Conservation (phyloP, 192 early-diverging fungal genomes). For the Podochytrium sp. region DNA sequence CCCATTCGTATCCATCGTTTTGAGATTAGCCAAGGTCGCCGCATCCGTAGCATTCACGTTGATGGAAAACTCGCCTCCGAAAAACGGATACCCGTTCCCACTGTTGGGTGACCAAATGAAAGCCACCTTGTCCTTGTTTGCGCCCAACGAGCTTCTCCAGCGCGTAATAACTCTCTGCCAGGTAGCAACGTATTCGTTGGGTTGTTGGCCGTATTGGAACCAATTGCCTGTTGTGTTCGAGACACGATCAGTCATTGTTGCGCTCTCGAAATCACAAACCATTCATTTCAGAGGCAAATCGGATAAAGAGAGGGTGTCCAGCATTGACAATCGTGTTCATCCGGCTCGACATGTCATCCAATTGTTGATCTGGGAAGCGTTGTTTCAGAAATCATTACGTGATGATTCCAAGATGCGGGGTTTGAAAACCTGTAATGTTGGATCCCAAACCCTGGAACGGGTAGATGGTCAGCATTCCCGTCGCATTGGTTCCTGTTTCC, state of each 20-base stretch:
- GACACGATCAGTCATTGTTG: neutral
- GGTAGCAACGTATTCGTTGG: constrained; percentile 20
- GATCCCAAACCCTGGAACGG: constrained; percentile 10
- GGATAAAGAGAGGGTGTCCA: constrained; percentile 27
- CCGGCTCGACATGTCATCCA: constrained; percentile 13
- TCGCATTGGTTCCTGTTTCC: neutral
- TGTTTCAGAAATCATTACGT: neutral
- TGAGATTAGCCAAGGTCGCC: constrained; percentile 14
- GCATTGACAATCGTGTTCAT: constrained; percentile 25
- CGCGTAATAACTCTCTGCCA: constrained; percentile 15
- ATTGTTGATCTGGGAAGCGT: constrained; percentile 13
- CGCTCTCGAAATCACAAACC: neutral
- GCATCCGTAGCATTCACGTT: constrained; percentile 5
- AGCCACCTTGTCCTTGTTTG: constrained; percentile 30
- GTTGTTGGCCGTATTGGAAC: constrained; percentile 39
- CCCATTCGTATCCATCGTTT: constrained; percentile 25
- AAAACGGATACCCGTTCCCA: constrained; percentile 30
- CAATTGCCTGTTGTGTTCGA: constrained; percentile 7
- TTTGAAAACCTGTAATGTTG: neutral
- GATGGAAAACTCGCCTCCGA: neutral
- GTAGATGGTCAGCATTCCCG: constrained; percentile 10
- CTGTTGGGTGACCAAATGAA: constrained; percentile 33
- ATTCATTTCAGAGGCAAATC: constrained; percentile 38
- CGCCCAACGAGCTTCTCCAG: constrained; percentile 24
- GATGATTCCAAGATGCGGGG: neutral